These are phyloP conservation scores for Climacium dendroides DNA, from an alignment of 225 moss, liverwort and hornwort genomes.

Conservation along the genomic window DNA sequence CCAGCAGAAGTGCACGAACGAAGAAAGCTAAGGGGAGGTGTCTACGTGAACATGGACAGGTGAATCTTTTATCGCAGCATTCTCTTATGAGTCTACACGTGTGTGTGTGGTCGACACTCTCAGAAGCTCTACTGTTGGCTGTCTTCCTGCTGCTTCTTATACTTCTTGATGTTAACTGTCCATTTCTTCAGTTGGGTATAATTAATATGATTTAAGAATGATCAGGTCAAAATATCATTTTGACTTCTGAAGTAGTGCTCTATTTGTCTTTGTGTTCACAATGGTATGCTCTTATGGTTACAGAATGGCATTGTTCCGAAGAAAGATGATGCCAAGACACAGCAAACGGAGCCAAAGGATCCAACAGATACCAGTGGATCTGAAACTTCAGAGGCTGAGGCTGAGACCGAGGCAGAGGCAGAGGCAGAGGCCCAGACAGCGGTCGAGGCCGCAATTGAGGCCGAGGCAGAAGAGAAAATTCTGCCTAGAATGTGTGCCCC, in stretches of 20 bases:
- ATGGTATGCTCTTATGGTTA: not conserved
- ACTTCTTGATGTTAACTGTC: not conserved
- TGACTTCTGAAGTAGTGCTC: not conserved
- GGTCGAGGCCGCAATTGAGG: constrained; percentile 4
- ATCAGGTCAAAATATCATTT: not conserved
- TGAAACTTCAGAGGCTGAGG: constrained; percentile 13
- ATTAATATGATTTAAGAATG: not conserved
- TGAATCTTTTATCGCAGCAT: not conserved
- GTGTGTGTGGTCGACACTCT: not conserved
- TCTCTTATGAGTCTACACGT: not conserved
- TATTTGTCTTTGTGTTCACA: not conserved
- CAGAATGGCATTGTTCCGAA: constrained; percentile 10
- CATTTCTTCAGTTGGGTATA: not conserved
- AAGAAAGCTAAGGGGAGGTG: constrained; percentile 81
- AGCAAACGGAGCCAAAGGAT: not conserved
- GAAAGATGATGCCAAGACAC: constrained; percentile 3
- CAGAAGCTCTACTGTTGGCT: not conserved
- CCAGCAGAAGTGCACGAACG: constrained; percentile 88
- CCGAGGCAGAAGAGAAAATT: constrained; percentile 51
- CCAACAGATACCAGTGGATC: not conserved
- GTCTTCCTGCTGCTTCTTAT: not conserved
- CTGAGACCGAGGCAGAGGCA: constrained; percentile 18
- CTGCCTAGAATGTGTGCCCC: constrained; percentile 63
- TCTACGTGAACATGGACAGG: constrained; percentile 72
- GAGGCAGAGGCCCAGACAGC: constrained; percentile 2